These are phyloP conservation scores for Talaromyces proteolyticus DNA, from an alignment of 495 filamentous ascomycete genomes.

Conservation along the genomic window DNA sequence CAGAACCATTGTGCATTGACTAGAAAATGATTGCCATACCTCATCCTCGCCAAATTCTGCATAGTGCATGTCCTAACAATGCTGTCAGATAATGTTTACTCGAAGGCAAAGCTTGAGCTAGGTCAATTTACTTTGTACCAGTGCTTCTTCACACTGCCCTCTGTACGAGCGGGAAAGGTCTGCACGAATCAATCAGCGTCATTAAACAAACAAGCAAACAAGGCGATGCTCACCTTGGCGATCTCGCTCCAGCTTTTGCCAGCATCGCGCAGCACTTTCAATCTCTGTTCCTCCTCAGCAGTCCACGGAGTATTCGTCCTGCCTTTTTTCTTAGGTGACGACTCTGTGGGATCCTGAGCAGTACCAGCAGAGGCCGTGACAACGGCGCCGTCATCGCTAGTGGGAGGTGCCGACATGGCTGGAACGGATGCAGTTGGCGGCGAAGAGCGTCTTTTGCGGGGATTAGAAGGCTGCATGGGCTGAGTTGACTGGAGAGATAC, in stretches of 20 bases:
- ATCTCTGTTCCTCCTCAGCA: constrained; percentile 81
- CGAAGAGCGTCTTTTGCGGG: constrained; percentile 42
- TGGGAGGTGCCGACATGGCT: constrained; percentile 16
- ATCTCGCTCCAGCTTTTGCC: constrained; percentile 97
- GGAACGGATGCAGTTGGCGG: constrained; percentile 18
- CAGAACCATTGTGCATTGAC: constrained; percentile 15
- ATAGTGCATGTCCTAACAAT: constrained; percentile 88
- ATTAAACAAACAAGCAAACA: constrained; percentile 6
- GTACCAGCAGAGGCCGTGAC: constrained; percentile 23
- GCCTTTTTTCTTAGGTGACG: constrained; percentile 78
- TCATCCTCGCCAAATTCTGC: constrained; percentile 98
- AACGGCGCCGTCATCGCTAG: constrained; percentile 27
- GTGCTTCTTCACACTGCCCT: constrained; percentile 98
- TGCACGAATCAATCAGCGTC: constrained; percentile 29
- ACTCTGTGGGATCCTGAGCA: constrained; percentile 27
- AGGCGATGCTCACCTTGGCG: constrained; percentile 63
- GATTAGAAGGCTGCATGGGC: constrained; percentile 19
- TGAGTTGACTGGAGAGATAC: constrained; percentile 31
- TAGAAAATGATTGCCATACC: constrained; percentile 44
- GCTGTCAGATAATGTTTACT: constrained; percentile 17
- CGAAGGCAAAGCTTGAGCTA: too few species aligned
- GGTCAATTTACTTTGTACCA: constrained; percentile 95
- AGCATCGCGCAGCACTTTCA: constrained; percentile 90
- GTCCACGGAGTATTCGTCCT: constrained; percentile 98
- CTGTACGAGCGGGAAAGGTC: constrained; percentile 89